Conservation (phyloP, 148 eudicot species). For the Spergularia marina region DNA sequence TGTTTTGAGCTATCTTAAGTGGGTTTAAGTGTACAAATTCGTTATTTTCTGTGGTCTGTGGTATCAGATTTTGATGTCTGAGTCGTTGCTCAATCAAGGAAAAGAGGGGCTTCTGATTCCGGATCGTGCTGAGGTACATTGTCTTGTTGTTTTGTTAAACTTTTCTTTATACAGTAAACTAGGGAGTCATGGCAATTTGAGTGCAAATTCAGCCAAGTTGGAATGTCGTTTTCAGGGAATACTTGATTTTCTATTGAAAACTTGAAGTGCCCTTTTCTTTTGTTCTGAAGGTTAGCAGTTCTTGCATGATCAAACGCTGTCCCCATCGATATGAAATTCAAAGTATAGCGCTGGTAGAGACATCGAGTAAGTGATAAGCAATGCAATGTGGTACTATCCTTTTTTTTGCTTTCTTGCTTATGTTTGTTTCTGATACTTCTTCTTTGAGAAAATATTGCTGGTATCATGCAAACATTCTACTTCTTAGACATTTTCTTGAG, state of each 20-base stretch:
- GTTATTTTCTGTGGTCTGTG: not conserved
- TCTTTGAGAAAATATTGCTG: not conserved
- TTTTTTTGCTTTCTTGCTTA: not conserved
- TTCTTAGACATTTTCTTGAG: not conserved
- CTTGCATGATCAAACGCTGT: constrained; percentile 47
- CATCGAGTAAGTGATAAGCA: constrained; percentile 15
- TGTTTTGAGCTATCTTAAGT: not conserved
- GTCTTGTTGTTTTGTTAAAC: not conserved
- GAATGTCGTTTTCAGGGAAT: not conserved
- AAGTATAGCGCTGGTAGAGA: constrained; percentile 49
- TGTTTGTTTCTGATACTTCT: not conserved
- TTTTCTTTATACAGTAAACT: no score
- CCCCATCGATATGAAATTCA: constrained; percentile 69
- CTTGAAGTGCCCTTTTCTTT: not conserved
- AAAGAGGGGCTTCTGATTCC: constrained; percentile 69
- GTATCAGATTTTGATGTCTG: constrained; percentile 45
- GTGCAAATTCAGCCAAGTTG: not conserved
- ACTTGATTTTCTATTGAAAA: not conserved
- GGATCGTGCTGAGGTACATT: constrained; percentile 40
- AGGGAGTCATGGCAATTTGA: not conserved
- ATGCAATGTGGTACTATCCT: not conserved
- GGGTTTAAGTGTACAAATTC: not conserved
- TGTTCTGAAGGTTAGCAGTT: constrained; percentile 41
- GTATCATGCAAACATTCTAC: not conserved
- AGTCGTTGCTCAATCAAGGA: constrained; percentile 43